phyloP scores from a whole-genome alignment of 2,329 filamentous ascomycete genomes.

The Claviceps arundinis region DNA sequence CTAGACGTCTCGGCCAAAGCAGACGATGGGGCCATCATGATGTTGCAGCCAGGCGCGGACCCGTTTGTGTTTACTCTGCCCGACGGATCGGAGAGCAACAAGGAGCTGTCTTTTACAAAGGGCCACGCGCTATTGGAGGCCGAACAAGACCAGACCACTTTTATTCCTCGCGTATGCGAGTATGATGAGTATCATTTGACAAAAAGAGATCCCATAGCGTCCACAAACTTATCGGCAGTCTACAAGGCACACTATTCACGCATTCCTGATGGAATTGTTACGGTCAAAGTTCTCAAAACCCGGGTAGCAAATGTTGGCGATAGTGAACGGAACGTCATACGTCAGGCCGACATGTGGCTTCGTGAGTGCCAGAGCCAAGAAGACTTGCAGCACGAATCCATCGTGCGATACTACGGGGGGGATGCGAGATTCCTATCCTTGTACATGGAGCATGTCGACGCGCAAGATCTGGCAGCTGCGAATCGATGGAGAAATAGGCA shows the following conservation, averaged over 20 bases:
- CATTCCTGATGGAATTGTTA: slow-evolving; percentile 40
- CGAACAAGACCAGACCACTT: slow-evolving; percentile 33
- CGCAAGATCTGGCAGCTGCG: slow-evolving; percentile 36
- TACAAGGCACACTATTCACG: slow-evolving; percentile 41
- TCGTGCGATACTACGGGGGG: slow-evolving; percentile 44
- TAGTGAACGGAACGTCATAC: slow-evolving; percentile 42
- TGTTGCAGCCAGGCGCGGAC: slow-evolving; percentile 35
- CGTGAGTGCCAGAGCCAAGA: slow-evolving; percentile 44
- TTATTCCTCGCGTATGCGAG: slow-evolving; percentile 35
- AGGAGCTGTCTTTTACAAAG: slow-evolving; percentile 31
- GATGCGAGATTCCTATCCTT: slow-evolving; percentile 46
- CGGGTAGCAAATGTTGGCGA: slow-evolving; percentile 24
- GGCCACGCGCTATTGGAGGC: slow-evolving; percentile 40
- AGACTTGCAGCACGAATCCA: slow-evolving; percentile 41
- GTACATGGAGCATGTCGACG: slow-evolving; percentile 49
- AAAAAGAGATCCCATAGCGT: slow-evolving; percentile 42
- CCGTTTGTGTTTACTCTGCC: slow-evolving; percentile 39
- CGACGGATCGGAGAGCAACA: slow-evolving; percentile 29
- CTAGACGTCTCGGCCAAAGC: slow-evolving; percentile 17
- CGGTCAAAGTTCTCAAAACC: slow-evolving; percentile 49
- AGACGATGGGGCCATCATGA: slow-evolving; percentile 43
- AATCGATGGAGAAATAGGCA: slow-evolving; percentile 34
- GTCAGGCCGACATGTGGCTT: slow-evolving; percentile 46
- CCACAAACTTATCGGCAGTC: slow-evolving; percentile 40
- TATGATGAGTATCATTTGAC: slow-evolving; percentile 41